Conservation (phyloP, 2,329 filamentous ascomycete species). For the Fusarium sp. region DNA sequence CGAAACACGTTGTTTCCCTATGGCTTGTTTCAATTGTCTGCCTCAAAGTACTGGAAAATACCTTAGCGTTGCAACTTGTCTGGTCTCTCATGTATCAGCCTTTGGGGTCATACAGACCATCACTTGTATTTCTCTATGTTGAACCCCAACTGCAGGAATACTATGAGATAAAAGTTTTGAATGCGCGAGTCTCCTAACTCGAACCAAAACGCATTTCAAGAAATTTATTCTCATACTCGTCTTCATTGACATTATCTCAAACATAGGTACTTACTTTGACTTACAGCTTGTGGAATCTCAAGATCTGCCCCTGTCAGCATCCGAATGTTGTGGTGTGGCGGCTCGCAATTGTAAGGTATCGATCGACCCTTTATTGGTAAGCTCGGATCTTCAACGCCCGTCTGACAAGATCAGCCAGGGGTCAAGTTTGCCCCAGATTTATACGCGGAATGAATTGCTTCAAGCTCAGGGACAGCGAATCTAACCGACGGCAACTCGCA, state of each 20-base stretch:
- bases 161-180: too few relatives aligned
- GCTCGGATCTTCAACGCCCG: conserved; percentile 28
- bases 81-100: too few relatives aligned
- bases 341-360: not conserved
- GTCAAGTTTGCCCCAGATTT: conserved; percentile 29
- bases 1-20: not conserved
- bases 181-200: too few relatives aligned
- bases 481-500: conserved; percentile 17
- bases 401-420: conserved; percentile 23
- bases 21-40: not conserved
- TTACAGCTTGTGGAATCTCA: too few relatives aligned
- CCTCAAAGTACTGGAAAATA: not conserved
- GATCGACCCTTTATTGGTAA: not conserved
- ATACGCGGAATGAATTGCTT: conserved; percentile 22
- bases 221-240: too few relatives aligned
- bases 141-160: too few relatives aligned
- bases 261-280: too few relatives aligned
- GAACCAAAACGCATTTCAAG: too few relatives aligned
- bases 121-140: too few relatives aligned
- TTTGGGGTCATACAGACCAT: too few relatives aligned
- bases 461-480: conserved; percentile 11
- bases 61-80: too few relatives aligned
- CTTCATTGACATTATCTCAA: too few relatives aligned
- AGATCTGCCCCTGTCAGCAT: not conserved
- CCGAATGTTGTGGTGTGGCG: not conserved